Evolutionary conservation across 2,329 filamentous ascomycete species (phyloP).

Genomic region (Ilyonectria mors-panacis): DNA sequence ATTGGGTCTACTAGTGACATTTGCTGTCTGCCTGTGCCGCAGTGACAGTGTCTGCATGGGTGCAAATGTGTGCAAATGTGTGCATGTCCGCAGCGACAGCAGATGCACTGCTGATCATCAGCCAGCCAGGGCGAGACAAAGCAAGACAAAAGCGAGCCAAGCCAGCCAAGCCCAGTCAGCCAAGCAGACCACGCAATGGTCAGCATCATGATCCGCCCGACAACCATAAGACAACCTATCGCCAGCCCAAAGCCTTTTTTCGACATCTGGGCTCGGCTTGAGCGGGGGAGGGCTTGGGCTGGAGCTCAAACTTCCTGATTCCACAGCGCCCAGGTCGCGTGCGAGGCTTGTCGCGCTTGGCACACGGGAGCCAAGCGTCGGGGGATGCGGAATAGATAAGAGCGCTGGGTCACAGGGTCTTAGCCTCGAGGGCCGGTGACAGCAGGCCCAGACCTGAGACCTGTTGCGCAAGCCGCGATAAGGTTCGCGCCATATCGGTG

Average conservation of each 20-base stretch:
- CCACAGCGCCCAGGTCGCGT: neutral
- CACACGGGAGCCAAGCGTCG: no score
- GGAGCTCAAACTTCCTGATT: no score
- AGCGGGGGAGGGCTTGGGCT: neutral
- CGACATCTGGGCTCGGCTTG: neutral
- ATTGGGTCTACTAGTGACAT: neutral
- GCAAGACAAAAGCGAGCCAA: conserved; percentile 11
- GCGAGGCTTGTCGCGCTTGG: neutral
- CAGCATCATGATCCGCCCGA: conserved; percentile 1
- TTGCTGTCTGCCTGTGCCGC: neutral
- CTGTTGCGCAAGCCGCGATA: conserved; percentile 14
- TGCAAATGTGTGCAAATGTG: neutral
- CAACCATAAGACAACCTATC: neutral
- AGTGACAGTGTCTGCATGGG: neutral
- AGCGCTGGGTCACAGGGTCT: conserved; percentile 11
- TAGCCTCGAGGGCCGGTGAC: conserved; percentile 13
- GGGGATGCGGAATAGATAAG: no score
- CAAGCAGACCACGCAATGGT: conserved; percentile 6
- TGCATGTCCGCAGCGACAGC: neutral
- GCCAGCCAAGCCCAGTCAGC: conserved; percentile 1
- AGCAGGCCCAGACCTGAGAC: neutral
- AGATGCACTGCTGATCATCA: conserved; percentile 18
- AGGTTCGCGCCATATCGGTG: conserved; percentile 22
- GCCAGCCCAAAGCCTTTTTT: neutral
- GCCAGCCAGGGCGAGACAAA: conserved; percentile 7